Percentiles rank a stretch among this genome's conserved stretches.
Conservation (phyloP, 2,329 filamentous ascomycete species). For the Aureobasidium sp. region DNA sequence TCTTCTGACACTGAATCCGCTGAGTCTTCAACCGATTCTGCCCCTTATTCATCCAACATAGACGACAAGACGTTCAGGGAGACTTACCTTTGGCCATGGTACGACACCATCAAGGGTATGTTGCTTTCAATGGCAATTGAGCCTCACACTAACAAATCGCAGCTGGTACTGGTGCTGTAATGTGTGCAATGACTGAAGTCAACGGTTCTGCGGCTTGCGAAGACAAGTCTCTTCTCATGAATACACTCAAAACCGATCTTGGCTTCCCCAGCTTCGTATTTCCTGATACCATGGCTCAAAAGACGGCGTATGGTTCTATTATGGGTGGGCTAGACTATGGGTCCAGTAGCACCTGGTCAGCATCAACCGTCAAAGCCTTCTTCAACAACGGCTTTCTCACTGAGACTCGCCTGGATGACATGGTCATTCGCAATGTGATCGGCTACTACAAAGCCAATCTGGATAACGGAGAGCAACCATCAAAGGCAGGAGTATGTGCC, state of each 20-base stretch:
- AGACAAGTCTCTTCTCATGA: conserved; percentile 33
- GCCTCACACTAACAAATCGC: background rate
- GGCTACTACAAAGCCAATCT: conserved; percentile 42
- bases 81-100: conserved; percentile 24
- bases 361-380: conserved; percentile 18
- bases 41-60: conserved; percentile 10
- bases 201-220: conserved; percentile 18
- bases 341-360: conserved; percentile 1
- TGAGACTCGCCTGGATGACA: conserved; percentile 33
- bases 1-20: background rate
- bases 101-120: conserved; percentile 22
- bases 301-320: background rate
- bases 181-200: conserved; percentile 16
- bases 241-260: conserved; percentile 67
- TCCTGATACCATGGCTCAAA: conserved; percentile 29
- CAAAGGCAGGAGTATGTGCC: background rate
- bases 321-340: conserved; percentile 55
- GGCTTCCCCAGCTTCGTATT: conserved; percentile 75
- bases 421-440: conserved; percentile 37
- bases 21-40: background rate
- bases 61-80: conserved; percentile 26
- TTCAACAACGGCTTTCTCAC: conserved; percentile 22
- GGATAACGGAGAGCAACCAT: conserved; percentile 37
- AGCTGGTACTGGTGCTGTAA: conserved; percentile 18
- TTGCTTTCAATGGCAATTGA: background rate